phyloP scores from a whole-genome alignment of 805 yeast species.

The Saccharomyces mikatae region DNA sequence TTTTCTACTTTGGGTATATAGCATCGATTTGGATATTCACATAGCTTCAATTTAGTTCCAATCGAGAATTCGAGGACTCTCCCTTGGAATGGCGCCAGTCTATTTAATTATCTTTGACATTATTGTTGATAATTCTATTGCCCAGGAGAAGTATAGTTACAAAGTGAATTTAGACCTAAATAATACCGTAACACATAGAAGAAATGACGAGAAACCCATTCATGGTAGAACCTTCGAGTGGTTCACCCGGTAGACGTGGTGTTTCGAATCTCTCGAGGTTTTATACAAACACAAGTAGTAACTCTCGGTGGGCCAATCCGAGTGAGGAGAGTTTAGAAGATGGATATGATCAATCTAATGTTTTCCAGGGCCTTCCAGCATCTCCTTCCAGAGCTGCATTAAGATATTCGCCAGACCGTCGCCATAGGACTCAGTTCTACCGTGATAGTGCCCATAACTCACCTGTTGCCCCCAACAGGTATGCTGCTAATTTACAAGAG shows the following conservation, averaged over 20 bases:
- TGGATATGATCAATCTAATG: conserved; percentile 20
- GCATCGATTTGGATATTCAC: background rate
- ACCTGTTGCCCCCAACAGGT: conserved; percentile 46
- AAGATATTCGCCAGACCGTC: conserved; percentile 35
- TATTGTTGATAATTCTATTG: background rate
- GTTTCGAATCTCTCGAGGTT: conserved; percentile 19
- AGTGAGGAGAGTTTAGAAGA: conserved; percentile 11
- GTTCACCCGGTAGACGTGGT: conserved; percentile 22
- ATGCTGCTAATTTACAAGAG: conserved; percentile 58
- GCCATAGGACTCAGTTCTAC: conserved; percentile 26
- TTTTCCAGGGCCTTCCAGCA: conserved; percentile 29
- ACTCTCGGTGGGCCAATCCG: background rate
- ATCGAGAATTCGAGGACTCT: background rate
- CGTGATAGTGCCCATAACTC: conserved; percentile 27
- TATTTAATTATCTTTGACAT: conserved; percentile 1
- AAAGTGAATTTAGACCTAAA: background rate
- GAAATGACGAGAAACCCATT: conserved; percentile 30
- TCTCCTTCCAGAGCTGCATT: conserved; percentile 37
- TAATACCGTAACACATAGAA: background rate
- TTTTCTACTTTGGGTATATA: conserved; percentile 10
- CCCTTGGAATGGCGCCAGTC: conserved; percentile 2
- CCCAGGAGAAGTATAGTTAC: background rate
- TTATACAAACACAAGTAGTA: conserved; percentile 21
- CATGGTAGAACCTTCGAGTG: conserved; percentile 25
- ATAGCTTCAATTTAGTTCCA: background rate